Base-by-base conservation (phyloP, 2,329 filamentous ascomycete genomes). In the Ilyonectria robusta region DNA sequence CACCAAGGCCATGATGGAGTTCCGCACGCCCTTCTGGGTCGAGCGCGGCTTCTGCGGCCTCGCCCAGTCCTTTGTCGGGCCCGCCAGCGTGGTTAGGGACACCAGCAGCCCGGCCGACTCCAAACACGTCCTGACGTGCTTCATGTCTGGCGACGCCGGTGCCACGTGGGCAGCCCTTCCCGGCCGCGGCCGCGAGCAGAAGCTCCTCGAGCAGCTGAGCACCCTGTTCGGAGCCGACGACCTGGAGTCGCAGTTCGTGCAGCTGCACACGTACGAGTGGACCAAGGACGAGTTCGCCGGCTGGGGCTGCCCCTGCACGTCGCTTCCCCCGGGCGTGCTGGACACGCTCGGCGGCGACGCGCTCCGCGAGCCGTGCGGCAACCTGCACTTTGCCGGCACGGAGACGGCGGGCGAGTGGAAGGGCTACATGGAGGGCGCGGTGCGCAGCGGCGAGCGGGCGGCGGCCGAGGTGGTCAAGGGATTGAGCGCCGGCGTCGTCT, bases 1-100 rank as follows among this genome's bases (percentile, higher is more conserved):
- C 70, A 83, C 81, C 56, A 89, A 89, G 73, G 82, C 82, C 6
- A 86, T 89, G 59, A 71, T 84, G 33, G 71, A 76, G 6, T 87
- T 82, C 72, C 70, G 72, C 15, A 62, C 72, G 4, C 81, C 84
- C 0, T 87, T 78, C 70, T 83, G 81, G 82, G 66, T 71, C 26
- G 64, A 73, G 3, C 65, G 61, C 1, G 82, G 83, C 0, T 80
- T 84, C 40, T 85, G 82, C 65, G 88, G 87, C 2, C 76, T 85
- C 1, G 76, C 79, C 1, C 81, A 84, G 57, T 84, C 83, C 0
- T 84, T 84, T 53, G 71, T 76, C 6, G 86, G 86, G 0, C 86
- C 87, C 0, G 81, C 81, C 3, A 74, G 78, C 3, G 80, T 87
- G 0, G 78, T 81, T 1, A 80, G 85, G 19, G 86, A 89, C 61